Percentiles rank a stretch among this genome's conserved stretches.
phyloP scores from a whole-genome alignment of 1,139 yeast species.

The Nakaseomyces kungkrabaensis region DNA sequence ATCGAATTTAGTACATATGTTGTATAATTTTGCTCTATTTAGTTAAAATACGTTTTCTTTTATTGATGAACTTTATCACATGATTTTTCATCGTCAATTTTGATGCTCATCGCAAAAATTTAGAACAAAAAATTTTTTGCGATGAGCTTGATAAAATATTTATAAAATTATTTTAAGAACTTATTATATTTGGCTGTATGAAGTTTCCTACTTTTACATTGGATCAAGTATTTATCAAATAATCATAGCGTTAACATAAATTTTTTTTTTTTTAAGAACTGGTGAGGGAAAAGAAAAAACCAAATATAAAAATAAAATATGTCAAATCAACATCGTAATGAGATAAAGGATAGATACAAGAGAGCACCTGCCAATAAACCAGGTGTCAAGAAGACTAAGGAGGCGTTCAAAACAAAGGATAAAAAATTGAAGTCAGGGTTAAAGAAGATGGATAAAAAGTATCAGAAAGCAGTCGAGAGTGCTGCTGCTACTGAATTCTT shows the following conservation, averaged over 20 bases:
- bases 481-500: conserved; percentile 84
- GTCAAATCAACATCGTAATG: neutral
- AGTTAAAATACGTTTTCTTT: neutral
- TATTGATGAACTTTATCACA: neutral
- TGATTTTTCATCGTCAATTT: neutral
- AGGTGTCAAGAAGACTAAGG: conserved; percentile 11
- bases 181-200: no score
- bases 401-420: conserved; percentile 35
- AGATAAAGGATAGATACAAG: neutral
- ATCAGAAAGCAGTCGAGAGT: conserved; percentile 64
- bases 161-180: no score
- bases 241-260: no score
- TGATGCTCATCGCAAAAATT: neutral
- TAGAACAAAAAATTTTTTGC: neutral
- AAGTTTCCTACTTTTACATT: no score
- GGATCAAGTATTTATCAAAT: no score
- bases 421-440: conserved; percentile 55
- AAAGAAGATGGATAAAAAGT: conserved; percentile 59
- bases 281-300: neutral
- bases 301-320: neutral
- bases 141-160: neutral
- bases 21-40: neutral
- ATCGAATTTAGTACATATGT: no score
- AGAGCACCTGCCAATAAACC: conserved; percentile 13
- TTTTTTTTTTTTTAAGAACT: neutral